phyloP scores from a whole-genome alignment of 805 yeast species.

The Cyberlindnera galapagoensis region DNA sequence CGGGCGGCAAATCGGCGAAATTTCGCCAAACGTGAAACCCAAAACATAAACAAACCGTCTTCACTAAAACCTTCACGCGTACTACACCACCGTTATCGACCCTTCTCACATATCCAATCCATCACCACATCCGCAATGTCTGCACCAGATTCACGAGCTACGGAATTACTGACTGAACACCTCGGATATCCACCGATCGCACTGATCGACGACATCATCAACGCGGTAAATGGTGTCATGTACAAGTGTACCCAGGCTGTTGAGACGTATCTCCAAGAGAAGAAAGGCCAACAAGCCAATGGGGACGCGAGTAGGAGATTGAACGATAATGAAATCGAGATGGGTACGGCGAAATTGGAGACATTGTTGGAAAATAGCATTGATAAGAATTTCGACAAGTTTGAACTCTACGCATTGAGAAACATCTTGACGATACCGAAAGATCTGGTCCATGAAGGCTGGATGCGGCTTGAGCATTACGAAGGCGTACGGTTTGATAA shows the following conservation, averaged over 20 bases:
- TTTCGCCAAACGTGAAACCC: no score
- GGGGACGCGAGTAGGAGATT: conserved; percentile 22
- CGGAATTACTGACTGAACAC: conserved; percentile 72
- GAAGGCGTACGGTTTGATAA: conserved; percentile 34
- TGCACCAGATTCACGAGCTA: conserved; percentile 22
- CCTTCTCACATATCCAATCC: no score
- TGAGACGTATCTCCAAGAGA: conserved; percentile 50
- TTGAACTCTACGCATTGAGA: conserved; percentile 74
- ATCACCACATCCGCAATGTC: conserved; percentile 7
- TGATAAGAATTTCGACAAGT: conserved; percentile 78
- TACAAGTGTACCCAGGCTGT: conserved; percentile 76
- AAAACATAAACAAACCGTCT: no score
- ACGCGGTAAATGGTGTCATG: conserved; percentile 79
- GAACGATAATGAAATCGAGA: conserved; percentile 52
- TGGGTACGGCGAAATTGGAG: conserved; percentile 80
- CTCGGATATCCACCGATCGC: conserved; percentile 80
- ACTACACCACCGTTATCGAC: no score
- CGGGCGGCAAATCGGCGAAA: no score
- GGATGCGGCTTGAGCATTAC: conserved; percentile 65
- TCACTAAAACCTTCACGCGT: no score
- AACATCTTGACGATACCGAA: conserved; percentile 69
- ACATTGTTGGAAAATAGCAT: conserved; percentile 67
- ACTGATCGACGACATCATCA: conserved; percentile 79
- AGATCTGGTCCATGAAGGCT: conserved; percentile 43
- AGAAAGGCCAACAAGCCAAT: conserved; percentile 17